These are phyloP conservation scores for Krasilnikovozyma curviuscula DNA, from an alignment of 768 basidiomycete genomes.

Conservation along the genomic window DNA sequence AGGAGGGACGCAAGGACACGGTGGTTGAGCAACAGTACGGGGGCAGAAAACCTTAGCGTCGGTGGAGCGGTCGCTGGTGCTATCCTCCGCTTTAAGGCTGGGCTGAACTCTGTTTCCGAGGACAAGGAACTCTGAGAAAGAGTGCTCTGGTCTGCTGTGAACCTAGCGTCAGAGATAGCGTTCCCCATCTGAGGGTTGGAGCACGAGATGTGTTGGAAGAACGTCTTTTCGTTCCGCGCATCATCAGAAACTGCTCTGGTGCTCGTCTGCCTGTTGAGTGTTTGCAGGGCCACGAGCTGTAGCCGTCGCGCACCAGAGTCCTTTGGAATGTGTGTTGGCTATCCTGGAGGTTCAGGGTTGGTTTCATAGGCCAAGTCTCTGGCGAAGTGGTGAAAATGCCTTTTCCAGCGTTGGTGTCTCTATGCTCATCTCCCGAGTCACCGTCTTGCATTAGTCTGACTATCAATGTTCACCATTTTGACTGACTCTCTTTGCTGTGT, in stretches of 20 bases:
- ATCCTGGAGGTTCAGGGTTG: too few relatives aligned
- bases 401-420: background rate
- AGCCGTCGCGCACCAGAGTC: too few relatives aligned
- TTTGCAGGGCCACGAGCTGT: too few relatives aligned
- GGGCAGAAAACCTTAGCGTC: background rate
- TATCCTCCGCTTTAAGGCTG: background rate
- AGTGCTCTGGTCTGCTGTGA: too few relatives aligned
- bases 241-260: too few relatives aligned
- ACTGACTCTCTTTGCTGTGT: background rate
- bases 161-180: too few relatives aligned
- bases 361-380: too few relatives aligned
- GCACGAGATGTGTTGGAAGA: too few relatives aligned
- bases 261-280: too few relatives aligned
- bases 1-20: constrained; percentile 1
- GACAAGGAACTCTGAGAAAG: background rate
- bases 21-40: constrained; percentile 7
- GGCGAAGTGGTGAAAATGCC: background rate
- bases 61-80: background rate
- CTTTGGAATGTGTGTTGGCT: too few relatives aligned
- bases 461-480: constrained; percentile 34
- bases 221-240: too few relatives aligned
- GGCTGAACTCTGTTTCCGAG: constrained; percentile 9
- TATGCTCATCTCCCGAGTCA: background rate
- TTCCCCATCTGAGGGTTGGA: too few relatives aligned
- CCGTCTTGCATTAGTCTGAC: constrained; percentile 15